A percentile compares a stretch with the other conserved stretches of the same genome.
Evolutionary conservation across 139 green algal genomes (phyloP).

Genomic region (Coelastrella sp.): DNA sequence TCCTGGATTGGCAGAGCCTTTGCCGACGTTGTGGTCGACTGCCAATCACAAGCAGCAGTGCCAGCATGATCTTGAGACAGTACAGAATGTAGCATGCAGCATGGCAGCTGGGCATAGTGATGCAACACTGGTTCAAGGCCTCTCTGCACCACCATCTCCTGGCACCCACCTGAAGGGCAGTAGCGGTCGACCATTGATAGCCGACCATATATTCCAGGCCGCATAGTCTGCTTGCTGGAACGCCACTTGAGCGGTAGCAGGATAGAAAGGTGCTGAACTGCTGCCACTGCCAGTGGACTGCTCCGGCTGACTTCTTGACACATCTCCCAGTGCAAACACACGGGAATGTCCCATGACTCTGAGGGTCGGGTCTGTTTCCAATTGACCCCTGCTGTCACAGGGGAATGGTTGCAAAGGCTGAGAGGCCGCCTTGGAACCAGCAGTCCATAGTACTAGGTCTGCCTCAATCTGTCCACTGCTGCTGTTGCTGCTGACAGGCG

Average conservation of each 20-base stretch:
- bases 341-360: slow-evolving; percentile 71
- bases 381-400: slow-evolving; percentile 61
- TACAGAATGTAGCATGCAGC: neutral
- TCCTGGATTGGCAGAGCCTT: no score
- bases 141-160: neutral
- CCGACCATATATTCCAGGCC: slow-evolving; percentile 98
- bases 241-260: slow-evolving; percentile 91
- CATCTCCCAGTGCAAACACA: slow-evolving; percentile 96
- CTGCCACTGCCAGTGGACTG: slow-evolving; percentile 10
- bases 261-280: slow-evolving; percentile 9
- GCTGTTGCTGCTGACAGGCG: slow-evolving; percentile 2
- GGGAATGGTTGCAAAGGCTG: slow-evolving; percentile 77
- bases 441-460: slow-evolving; percentile 92
- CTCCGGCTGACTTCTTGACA: slow-evolving; percentile 51
- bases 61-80: no score
- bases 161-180: slow-evolving; percentile 85
- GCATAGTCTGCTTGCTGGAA: slow-evolving; percentile 99
- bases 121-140: no score
- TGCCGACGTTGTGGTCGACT: no score
- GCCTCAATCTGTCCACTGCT: slow-evolving; percentile 38
- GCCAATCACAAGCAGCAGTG: no score
- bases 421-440: slow-evolving; percentile 73
- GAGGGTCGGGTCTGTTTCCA: slow-evolving; percentile 87
- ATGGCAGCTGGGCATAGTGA: neutral
- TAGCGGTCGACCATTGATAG: slow-evolving; percentile 88